Percentiles rank a stretch among this genome's conserved stretches.
Conservation (phyloP, 768 basidiomycete species). For the Lepiota brunneoincarnata region DNA sequence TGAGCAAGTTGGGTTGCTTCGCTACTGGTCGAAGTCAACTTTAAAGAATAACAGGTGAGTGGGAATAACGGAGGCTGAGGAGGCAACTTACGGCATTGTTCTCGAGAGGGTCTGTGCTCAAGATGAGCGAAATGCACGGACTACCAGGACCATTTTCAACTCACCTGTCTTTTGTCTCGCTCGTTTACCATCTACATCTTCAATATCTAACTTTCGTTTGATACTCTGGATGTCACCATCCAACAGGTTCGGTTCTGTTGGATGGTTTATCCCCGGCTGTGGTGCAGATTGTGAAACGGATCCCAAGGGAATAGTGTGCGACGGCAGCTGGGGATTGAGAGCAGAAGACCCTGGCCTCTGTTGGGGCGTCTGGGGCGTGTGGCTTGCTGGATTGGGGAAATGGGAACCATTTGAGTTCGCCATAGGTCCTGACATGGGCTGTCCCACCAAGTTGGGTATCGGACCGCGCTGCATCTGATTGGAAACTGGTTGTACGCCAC, state of each 20-base stretch:
- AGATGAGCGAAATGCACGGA: background rate
- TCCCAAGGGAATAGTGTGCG: constrained; percentile 11
- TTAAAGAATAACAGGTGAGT: constrained; percentile 8
- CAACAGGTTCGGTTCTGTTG: constrained; percentile 36
- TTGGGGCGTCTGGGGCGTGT: constrained; percentile 13
- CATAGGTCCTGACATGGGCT: constrained; percentile 4
- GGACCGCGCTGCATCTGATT: constrained; percentile 24
- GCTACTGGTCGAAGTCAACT: constrained; percentile 27
- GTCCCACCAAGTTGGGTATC: constrained; percentile 9
- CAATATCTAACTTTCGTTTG: constrained; percentile 71
- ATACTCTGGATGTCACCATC: constrained; percentile 64
- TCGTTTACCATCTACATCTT: constrained; percentile 67
- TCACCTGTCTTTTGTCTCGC: constrained; percentile 71
- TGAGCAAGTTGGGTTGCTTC: constrained; percentile 21
- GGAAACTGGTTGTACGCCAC: constrained; percentile 15
- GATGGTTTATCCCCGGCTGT: constrained; percentile 9
- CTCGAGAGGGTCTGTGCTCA: constrained; percentile 46
- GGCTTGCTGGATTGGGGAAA: constrained; percentile 1
- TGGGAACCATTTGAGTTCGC: constrained; percentile 3
- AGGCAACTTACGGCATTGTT: constrained; percentile 38
- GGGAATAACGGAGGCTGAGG: constrained; percentile 6
- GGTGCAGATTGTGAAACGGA: constrained; percentile 2
- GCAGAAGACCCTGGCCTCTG: constrained; percentile 9
- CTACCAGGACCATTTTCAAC: constrained; percentile 19
- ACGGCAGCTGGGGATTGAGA: constrained; percentile 7